A percentile compares a stretch with the other conserved stretches of the same genome.
Evolutionary conservation across 768 basidiomycete genomes (phyloP).

Genomic region (Macrolepiota dolichaula): DNA sequence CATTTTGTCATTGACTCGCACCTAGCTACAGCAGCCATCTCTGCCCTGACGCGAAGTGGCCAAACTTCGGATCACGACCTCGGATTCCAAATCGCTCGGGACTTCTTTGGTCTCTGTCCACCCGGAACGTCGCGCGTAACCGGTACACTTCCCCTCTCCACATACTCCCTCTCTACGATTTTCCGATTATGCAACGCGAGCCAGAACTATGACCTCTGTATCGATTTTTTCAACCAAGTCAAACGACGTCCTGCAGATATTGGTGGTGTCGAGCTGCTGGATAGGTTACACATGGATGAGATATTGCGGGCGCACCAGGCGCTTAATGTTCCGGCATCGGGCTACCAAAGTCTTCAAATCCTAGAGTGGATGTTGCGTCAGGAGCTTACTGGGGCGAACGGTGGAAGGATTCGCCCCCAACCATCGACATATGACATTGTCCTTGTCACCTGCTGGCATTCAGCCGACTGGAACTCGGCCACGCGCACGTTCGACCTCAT

Average conservation of each 20-base stretch:
- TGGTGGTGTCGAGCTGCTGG: constrained; percentile 39
- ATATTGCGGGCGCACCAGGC: constrained; percentile 54
- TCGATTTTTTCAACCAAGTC: constrained; percentile 59
- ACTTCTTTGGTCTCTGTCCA: constrained; percentile 61
- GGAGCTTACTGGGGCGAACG: constrained; percentile 41
- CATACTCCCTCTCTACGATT: constrained; percentile 48
- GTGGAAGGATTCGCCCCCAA: constrained; percentile 44
- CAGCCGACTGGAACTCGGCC: constrained; percentile 59
- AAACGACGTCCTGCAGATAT: constrained; percentile 41
- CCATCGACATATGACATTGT: constrained; percentile 57
- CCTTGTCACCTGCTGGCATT: constrained; percentile 60
- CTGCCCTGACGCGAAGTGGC: constrained; percentile 50
- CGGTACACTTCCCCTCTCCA: constrained; percentile 38
- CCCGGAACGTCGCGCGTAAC: constrained; percentile 34
- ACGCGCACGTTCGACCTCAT: constrained; percentile 63
- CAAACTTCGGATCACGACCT: constrained; percentile 57
- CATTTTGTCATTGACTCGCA: constrained; percentile 51
- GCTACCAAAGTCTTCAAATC: constrained; percentile 49
- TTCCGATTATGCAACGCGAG: constrained; percentile 54
- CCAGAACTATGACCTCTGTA: constrained; percentile 41
- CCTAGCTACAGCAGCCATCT: constrained; percentile 48
- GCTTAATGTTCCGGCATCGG: constrained; percentile 33
- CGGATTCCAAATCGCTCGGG: constrained; percentile 59
- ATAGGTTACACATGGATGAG: constrained; percentile 56
- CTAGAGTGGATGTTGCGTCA: constrained; percentile 70